Evolutionary conservation across 306 rosid genomes (phyloP).

Genomic region (Malus fusca): DNA sequence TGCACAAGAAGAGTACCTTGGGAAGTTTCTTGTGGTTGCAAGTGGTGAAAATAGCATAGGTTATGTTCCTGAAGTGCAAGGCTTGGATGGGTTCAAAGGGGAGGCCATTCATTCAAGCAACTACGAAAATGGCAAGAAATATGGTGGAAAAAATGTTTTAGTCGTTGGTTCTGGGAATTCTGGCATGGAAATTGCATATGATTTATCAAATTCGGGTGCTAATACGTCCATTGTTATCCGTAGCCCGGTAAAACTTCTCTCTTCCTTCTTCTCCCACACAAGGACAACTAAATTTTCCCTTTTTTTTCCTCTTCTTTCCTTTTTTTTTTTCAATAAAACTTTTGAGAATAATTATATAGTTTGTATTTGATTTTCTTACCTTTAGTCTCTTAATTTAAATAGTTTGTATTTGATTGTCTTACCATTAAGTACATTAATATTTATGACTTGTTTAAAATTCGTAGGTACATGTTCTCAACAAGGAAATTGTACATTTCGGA

Average conservation of each 20-base stretch:
- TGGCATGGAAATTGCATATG: constrained; percentile 27
- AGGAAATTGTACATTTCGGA: constrained; percentile 25
- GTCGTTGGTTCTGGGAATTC: constrained; percentile 35
- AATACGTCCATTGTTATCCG: constrained; percentile 18
- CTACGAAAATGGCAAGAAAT: not conserved
- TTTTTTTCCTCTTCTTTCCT: too few species aligned
- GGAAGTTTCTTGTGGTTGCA: constrained; percentile 23
- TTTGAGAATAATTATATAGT: too few species aligned
- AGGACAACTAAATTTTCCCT: not conserved
- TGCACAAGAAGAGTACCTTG: not conserved
- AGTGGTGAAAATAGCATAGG: constrained; percentile 20
- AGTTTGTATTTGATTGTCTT: not conserved
- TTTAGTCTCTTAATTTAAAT: too few species aligned
- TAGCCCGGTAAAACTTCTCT: constrained; percentile 30
- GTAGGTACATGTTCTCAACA: constrained; percentile 42
- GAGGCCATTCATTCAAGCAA: constrained; percentile 13
- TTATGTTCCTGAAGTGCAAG: constrained; percentile 4
- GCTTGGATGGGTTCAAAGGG: constrained; percentile 19
- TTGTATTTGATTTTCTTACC: too few species aligned
- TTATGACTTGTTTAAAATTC: not conserved
- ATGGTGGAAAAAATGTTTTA: constrained; percentile 14
- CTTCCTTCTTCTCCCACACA: not conserved
- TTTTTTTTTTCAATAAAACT: too few species aligned
- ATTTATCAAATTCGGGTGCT: constrained; percentile 14
- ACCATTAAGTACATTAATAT: not conserved